Evolutionary conservation across 805 yeast genomes (phyloP), one percentile per base, ranked within the genome.

Genomic region (Kockiozyma suomiensis): DNA sequence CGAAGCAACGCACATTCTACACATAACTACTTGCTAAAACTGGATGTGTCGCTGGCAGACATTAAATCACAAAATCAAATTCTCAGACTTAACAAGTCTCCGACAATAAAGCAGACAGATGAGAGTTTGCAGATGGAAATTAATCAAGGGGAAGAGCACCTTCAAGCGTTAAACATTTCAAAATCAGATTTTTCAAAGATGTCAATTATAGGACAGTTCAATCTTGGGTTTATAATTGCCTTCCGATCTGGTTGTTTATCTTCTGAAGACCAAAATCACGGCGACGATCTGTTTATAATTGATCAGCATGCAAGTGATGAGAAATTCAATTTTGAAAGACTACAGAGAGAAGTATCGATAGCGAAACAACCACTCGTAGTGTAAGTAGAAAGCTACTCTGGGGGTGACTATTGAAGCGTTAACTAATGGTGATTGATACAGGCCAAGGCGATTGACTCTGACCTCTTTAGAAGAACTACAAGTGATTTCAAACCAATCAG

Each of bases 251-350:
- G n/a, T n/a, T n/a, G n/a, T n/a, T n/a, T n/a, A n/a, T n/a, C n/a
- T n/a, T n/a, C n/a, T n/a, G n/a, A n/a, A n/a, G n/a, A n/a, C n/a
- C n/a, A n/a, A n/a, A n/a, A n/a, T n/a, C n/a, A n/a, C n/a, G n/a
- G n/a, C 8, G 19, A 51, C 7, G 90, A 90, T 69, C 68, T 93
- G 33, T 92, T 94, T 68, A 92, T 94, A 35, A 81, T 94, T 50
- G 99, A 94, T 72, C 99, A 94, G 73, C 99, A 94, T 76, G 99
- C 99, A 0, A 88, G 96, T 66, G 99, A 94, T 75, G 99, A 94
- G 70, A 94, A 92, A 67, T 90, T 70, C 76, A 94, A 94, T 72
- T 94, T 90, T 76, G 99, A 94, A 72, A 78, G 76, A 50, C 74
- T 88, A 15, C 85, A 83, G 66, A 72, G 76, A 17, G 78, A 78